Conservation (phyloP, 2,329 filamentous ascomycete genomes). For the Sporothrix pallida region DNA sequence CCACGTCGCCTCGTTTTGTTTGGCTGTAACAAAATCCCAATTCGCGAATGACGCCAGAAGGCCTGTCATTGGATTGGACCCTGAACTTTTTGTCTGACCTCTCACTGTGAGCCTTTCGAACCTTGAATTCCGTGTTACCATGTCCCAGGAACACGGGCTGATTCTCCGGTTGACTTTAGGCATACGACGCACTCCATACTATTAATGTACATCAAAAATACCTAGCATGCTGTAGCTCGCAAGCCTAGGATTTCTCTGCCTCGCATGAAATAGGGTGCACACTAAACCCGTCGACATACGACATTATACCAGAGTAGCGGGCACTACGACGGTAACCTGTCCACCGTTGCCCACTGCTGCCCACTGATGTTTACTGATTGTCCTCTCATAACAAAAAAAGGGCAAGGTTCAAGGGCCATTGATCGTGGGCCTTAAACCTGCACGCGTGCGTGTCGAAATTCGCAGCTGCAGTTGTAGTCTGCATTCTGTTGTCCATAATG, state of each 20-base stretch:
- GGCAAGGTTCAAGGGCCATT: neutral
- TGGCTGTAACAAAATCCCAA: neutral
- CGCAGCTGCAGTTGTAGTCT: no score
- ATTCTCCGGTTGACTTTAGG: neutral
- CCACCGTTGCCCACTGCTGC: neutral
- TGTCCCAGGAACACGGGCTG: neutral
- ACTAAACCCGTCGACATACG: neutral
- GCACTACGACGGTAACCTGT: neutral
- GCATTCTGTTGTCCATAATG: no score
- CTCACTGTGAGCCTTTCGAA: neutral
- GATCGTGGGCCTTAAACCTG: neutral
- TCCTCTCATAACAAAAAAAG: no score
- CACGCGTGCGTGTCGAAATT: neutral
- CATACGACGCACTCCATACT: no score
- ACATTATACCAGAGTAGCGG: no score
- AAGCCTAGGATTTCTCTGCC: neutral
- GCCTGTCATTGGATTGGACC: slow-evolving; percentile 6
- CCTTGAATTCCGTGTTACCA: neutral
- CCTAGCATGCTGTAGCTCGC: no score
- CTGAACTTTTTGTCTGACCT: neutral
- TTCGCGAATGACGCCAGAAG: neutral
- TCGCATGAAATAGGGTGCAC: neutral
- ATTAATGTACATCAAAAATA: neutral
- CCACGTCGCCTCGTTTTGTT: slow-evolving; percentile 16
- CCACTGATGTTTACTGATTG: neutral